Conservation (phyloP, 2,329 filamentous ascomycete genomes). For the Zymoseptoria brevis region DNA sequence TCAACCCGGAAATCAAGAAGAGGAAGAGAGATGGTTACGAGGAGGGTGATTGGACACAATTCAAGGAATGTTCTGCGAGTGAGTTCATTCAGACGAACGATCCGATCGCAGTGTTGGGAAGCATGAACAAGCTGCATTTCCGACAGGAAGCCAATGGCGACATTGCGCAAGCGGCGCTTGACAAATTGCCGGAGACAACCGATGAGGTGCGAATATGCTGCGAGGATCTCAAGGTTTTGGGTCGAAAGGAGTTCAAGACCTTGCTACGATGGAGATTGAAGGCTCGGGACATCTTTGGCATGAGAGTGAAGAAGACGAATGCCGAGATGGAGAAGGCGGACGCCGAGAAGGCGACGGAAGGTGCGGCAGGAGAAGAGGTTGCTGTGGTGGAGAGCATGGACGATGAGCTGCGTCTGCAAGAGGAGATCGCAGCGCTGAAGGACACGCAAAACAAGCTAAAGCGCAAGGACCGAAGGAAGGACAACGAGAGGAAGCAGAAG, state of each 20-base stretch:
- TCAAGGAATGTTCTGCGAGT: slow-evolving; percentile 78
- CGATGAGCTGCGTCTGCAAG: slow-evolving; percentile 82
- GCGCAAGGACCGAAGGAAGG: slow-evolving; percentile 74
- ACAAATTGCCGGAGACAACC: slow-evolving; percentile 80
- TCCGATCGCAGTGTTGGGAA: slow-evolving; percentile 84
- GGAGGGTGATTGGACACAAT: slow-evolving; percentile 87
- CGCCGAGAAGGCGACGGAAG: slow-evolving; percentile 31
- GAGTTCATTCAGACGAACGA: slow-evolving; percentile 92
- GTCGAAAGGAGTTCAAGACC: slow-evolving; percentile 87
- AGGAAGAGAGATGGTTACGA: slow-evolving; percentile 96
- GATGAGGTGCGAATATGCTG: slow-evolving; percentile 72
- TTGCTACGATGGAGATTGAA: slow-evolving; percentile 83
- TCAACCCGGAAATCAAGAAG: slow-evolving; percentile 96
- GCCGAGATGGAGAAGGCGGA: slow-evolving; percentile 25
- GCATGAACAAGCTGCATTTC: slow-evolving; percentile 76
- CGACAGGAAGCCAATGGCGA: slow-evolving; percentile 66
- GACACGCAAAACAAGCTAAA: slow-evolving; percentile 69
- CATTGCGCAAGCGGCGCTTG: slow-evolving; percentile 75
- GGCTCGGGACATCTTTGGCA: slow-evolving; percentile 83
- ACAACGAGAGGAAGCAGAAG: slow-evolving; percentile 90
- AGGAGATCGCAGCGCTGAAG: slow-evolving; percentile 73
- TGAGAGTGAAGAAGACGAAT: slow-evolving; percentile 62
- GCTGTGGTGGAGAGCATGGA: slow-evolving; percentile 85
- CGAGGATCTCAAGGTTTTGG: slow-evolving; percentile 77
- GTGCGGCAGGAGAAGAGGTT: slow-evolving; percentile 51